A percentile compares a stretch with the other conserved stretches of the same genome.
Conservation (phyloP, 306 rosid species). For the Prunus armeniaca region DNA sequence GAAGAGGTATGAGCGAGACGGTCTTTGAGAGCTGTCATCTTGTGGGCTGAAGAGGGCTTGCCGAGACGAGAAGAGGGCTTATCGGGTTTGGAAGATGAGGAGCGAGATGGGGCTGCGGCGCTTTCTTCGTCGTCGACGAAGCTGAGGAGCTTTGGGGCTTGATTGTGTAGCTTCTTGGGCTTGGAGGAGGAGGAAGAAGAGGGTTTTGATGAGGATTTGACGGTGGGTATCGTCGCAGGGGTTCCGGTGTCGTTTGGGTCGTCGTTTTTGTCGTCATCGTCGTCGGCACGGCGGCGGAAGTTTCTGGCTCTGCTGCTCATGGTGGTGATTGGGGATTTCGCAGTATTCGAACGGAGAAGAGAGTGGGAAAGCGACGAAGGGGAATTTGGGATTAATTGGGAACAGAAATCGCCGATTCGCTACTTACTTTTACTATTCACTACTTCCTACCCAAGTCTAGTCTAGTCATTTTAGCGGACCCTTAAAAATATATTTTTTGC, state of each 20-base stretch:
- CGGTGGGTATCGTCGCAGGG: constrained; percentile 23
- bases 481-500: no score
- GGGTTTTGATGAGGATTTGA: constrained; percentile 39
- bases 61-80: constrained; percentile 44
- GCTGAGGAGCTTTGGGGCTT: constrained; percentile 75
- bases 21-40: constrained; percentile 55
- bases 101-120: constrained; percentile 41
- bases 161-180: constrained; percentile 55
- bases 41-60: constrained; percentile 67
- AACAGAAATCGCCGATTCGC: background rate
- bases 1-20: constrained; percentile 54
- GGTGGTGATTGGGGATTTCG: constrained; percentile 7
- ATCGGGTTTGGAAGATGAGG: constrained; percentile 32
- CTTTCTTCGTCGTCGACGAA: constrained; percentile 75
- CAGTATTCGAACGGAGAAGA: constrained; percentile 4
- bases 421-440: background rate
- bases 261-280: constrained; percentile 38
- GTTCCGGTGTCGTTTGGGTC: constrained; percentile 20
- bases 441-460: background rate
- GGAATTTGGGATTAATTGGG: background rate
- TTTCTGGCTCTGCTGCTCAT: constrained; percentile 75
- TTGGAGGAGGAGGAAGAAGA: constrained; percentile 30
- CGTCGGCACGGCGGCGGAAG: constrained; percentile 81
- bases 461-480: background rate
- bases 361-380: background rate